Conservation (phyloP, 345 rosid species). For the Carallia pectinifolia region DNA sequence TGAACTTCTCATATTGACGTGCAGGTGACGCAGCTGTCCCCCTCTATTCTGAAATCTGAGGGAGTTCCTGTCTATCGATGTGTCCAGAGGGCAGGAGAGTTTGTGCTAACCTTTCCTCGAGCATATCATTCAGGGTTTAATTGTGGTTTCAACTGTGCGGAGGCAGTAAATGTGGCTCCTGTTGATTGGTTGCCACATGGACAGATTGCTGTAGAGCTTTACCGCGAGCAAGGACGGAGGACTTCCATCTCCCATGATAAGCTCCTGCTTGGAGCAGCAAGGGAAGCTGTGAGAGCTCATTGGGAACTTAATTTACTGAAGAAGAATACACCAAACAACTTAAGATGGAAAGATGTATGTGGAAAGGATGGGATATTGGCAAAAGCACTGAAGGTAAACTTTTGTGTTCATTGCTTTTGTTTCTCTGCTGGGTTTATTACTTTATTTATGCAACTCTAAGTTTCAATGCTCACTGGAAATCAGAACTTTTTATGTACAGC, state of each 20-base stretch:
- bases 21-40: slow-evolving; percentile 98
- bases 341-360: slow-evolving; percentile 80
- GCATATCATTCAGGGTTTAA: slow-evolving; percentile 99
- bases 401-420: slow-evolving; percentile 16
- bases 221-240: slow-evolving; percentile 82
- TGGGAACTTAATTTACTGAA: slow-evolving; percentile 93
- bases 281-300: slow-evolving; percentile 95
- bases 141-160: slow-evolving; percentile 95
- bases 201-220: slow-evolving; percentile 83
- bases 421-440: slow-evolving; percentile 2
- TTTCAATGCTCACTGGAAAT: neutral
- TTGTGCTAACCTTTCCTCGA: slow-evolving; percentile 93
- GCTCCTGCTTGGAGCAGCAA: slow-evolving; percentile 96
- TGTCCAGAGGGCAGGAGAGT: slow-evolving; percentile 90
- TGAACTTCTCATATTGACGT: slow-evolving; percentile 15
- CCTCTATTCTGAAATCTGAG: slow-evolving; percentile 82
- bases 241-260: slow-evolving; percentile 98
- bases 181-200: slow-evolving; percentile 99
- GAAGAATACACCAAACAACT: slow-evolving; percentile 66
- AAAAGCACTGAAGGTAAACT: slow-evolving; percentile 77
- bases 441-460: slow-evolving; percentile 2
- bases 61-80: slow-evolving; percentile 94
- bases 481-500: neutral
- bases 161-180: slow-evolving; percentile 99
- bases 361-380: slow-evolving; percentile 85